phyloP scores from a whole-genome alignment of 352 stramenopile species.

The Albugo candida region DNA sequence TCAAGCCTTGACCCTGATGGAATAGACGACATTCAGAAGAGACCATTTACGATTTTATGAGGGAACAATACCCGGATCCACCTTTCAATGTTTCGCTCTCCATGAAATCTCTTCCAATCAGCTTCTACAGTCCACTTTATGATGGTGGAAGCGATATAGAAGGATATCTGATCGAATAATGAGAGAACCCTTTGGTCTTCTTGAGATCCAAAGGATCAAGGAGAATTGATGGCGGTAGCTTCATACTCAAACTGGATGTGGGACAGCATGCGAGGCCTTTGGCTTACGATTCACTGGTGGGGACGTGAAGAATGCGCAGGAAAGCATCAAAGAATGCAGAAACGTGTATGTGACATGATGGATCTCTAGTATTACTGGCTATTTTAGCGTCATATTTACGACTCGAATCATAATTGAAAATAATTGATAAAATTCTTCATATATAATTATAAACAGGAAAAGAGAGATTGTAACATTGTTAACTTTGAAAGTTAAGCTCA shows the following conservation, averaged over 20 bases:
- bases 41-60: constrained; percentile 32
- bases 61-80: constrained; percentile 31
- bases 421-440: too few species aligned
- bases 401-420: too few species aligned
- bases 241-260: constrained; percentile 43
- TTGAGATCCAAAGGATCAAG: constrained; percentile 71
- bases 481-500: too few species aligned
- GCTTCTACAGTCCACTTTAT: constrained; percentile 63
- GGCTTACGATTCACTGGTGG: constrained; percentile 27
- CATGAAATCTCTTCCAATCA: constrained; percentile 59
- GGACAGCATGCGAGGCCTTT: constrained; percentile 30
- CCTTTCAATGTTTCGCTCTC: constrained; percentile 18
- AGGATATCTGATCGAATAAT: constrained; percentile 80
- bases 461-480: too few species aligned
- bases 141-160: constrained; percentile 74
- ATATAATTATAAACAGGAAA: too few species aligned
- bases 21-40: constrained; percentile 44
- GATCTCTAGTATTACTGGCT: constrained; percentile 9
- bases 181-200: constrained; percentile 22
- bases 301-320: too few species aligned
- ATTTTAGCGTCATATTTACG: too few species aligned
- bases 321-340: constrained; percentile 52
- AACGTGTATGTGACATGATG: constrained; percentile 51
- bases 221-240: constrained; percentile 57
- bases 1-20: too few species aligned